Evolutionary conservation across 768 basidiomycete genomes (phyloP), one percentile per base, ranked within the genome.

Genomic region (Lactifluus pinguis): DNA sequence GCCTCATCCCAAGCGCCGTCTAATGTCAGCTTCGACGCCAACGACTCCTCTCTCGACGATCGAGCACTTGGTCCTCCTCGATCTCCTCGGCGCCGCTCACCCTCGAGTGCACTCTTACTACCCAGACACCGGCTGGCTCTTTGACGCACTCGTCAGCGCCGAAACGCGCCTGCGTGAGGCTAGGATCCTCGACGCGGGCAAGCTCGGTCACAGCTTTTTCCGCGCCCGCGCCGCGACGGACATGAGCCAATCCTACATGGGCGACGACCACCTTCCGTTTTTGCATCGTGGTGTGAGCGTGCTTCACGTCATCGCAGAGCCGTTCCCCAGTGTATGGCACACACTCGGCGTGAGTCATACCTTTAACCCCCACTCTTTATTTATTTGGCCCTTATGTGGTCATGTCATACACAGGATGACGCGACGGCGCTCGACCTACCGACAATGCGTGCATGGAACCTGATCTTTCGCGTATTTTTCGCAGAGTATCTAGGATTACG

Each of bases 191-290:
- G 76, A 73, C 0, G 72, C 78, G 6, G 75, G 78, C 19, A 69
- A 49, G 68, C 66, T 50, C 77, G 71, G 76, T 41, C n/a, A 32
- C 7, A 87, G 86, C 65, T 95, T 85, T 72, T 94, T 95, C 74
- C 67, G 74, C 25, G 74, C 80, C 45, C 79, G 89, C 51, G 68
- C 66, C 1, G 70, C 69, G 1, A 67, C 60, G 17, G 73, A 76
- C 25, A 63, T 69, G 39, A 79, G 77, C 61, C 69, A 73, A 19
- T 84, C 83, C 3, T 81, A 84, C 66, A 85, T 95, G 62, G 91
- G 83, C 44, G 97, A 99, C 72, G 97, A 99, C 73, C 97, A 99
- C 67, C 72, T 92, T 45, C 97, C 97, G 25, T 98, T 99, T 76
- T 68, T 95, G 53, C 73, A 76, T 41, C 74, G 77, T 63, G 97